phyloP scores from a whole-genome alignment of 768 basidiomycete genomes.

The Russula sp. region DNA sequence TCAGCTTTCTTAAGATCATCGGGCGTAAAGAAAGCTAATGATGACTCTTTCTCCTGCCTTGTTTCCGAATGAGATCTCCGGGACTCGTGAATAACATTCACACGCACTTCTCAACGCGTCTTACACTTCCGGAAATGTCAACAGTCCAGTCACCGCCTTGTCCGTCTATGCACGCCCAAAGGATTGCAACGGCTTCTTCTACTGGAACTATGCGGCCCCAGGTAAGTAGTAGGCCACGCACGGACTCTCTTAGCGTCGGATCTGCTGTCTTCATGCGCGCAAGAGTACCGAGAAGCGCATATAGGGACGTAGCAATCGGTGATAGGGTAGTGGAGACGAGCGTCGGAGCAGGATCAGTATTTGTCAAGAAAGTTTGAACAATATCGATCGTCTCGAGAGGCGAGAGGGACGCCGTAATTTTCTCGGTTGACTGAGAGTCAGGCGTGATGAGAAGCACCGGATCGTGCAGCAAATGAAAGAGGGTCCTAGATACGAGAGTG shows the following conservation, averaged over 20 bases:
- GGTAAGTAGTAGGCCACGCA: constrained; percentile 59
- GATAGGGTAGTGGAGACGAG: constrained; percentile 62
- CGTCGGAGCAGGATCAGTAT: constrained; percentile 75
- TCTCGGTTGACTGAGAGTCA: constrained; percentile 12
- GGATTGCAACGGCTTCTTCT: constrained; percentile 49
- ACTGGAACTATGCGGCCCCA: constrained; percentile 70
- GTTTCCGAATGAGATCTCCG: background rate
- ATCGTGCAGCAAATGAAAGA: constrained; percentile 51
- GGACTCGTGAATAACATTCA: background rate
- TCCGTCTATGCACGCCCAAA: constrained; percentile 59
- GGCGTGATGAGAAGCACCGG: constrained; percentile 43
- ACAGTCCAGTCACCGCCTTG: constrained; percentile 55
- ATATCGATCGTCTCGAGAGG: constrained; percentile 48
- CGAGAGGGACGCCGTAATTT: constrained; percentile 5
- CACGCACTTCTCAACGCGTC: constrained; percentile 46
- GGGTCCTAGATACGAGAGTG: constrained; percentile 37
- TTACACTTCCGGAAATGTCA: constrained; percentile 53
- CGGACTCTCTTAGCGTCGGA: constrained; percentile 56
- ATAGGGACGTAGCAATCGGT: constrained; percentile 65
- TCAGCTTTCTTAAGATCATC: constrained; percentile 44
- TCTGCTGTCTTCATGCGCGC: constrained; percentile 58
- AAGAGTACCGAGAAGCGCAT: constrained; percentile 57
- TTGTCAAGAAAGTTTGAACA: constrained; percentile 58
- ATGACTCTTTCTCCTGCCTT: constrained; percentile 31
- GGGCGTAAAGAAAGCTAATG: constrained; percentile 51